Conservation (phyloP, 305 asterid genomes). For the Fraxinus dipetala region DNA sequence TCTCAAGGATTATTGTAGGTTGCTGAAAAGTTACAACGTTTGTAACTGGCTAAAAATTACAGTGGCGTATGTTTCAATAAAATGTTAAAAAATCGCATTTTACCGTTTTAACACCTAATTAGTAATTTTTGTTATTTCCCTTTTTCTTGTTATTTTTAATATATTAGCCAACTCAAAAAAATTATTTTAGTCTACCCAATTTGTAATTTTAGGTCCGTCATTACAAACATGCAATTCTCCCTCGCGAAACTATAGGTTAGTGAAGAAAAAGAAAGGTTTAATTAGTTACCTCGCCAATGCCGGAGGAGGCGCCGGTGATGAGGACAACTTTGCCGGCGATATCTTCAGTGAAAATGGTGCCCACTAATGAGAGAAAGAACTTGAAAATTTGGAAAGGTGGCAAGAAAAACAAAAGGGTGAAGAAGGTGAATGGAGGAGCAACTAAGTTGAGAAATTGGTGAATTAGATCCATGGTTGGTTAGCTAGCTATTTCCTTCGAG, state of each 20-base stretch:
- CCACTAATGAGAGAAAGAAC: slow-evolving; percentile 46
- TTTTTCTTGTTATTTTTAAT: neutral
- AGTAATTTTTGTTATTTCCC: neutral
- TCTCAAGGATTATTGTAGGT: neutral
- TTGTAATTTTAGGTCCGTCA: neutral
- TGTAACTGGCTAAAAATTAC: neutral
- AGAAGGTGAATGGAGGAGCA: slow-evolving; percentile 69
- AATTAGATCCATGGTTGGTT: slow-evolving; percentile 39
- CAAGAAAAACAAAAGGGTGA: slow-evolving; percentile 50
- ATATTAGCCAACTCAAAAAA: neutral
- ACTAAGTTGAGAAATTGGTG: slow-evolving; percentile 58
- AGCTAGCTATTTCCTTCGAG: neutral
- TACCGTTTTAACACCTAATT: neutral
- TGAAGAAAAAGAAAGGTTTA: neutral
- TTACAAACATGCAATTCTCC: neutral
- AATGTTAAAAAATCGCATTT: neutral
- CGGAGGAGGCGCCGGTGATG: slow-evolving; percentile 92
- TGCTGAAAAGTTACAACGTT: neutral
- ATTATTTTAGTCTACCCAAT: neutral
- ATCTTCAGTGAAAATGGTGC: slow-evolving; percentile 60
- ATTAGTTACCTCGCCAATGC: slow-evolving; percentile 70
- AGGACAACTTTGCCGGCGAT: slow-evolving; percentile 68
- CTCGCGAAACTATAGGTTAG: neutral
- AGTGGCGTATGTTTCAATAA: neutral
- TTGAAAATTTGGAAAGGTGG: slow-evolving; percentile 64